Evolutionary conservation across 768 basidiomycete genomes (phyloP), one percentile per base, ranked within the genome.

Genomic region (Suillus paluster): DNA sequence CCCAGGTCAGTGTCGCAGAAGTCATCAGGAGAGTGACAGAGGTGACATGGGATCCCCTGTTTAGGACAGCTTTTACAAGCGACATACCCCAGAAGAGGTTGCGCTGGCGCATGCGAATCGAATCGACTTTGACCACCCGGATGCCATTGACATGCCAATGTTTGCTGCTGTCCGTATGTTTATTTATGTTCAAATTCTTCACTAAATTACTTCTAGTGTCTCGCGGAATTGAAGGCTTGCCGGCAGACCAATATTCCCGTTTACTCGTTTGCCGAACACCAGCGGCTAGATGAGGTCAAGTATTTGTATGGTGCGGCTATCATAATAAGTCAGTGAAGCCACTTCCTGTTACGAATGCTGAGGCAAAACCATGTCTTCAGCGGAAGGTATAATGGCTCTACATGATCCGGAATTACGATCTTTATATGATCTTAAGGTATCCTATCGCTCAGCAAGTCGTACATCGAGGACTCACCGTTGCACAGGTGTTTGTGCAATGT

Each of bases 31-130:
- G 34, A 33, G 41, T 30, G 19, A 21, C 48, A 19, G 25, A n/a
- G 9, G 5, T 21, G 33, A 23, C 41, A 27, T 36, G 5, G 42
- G 8, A 17, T 27, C 27, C 36, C 27, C 10, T 10, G 14, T 30
- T 52, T 75, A 95, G 92, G 96, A 99, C 74, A 93, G 92, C 71
- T 99, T 99, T 77, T 99, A 99, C 78, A 93, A 90, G 69, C 77
- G 78, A 50, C 92, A 94, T 68, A 83, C 83, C 4, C 82, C 85
- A 2, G 93, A 96, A 67, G 90, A 99, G 75, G 80, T 94, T 21
- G 83, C 80, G 7, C 80, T 91, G n/a, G 97, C 97, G 0, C 90
- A 94, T 72, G 84, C 86, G 19, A 96, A 89, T 68, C 77, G 85
- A 56, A 83, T 89, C 63, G 94, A 96, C 69, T 91, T 96, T 65